Evolutionary conservation across 371 early-diverging fungal genomes (phyloP).

Genomic region (Apophysomyces ossiformis): DNA sequence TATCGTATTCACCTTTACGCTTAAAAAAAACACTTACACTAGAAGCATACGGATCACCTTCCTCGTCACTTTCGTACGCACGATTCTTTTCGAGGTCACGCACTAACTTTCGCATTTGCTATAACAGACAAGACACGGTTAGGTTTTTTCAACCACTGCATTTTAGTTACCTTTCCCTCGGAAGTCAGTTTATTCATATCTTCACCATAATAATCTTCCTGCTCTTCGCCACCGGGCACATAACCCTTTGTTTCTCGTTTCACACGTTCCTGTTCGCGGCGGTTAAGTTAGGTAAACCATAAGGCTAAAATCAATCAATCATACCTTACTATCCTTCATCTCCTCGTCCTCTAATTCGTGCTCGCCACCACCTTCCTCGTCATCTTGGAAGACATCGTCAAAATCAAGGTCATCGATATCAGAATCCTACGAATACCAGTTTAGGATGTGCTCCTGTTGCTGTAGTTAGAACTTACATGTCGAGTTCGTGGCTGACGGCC

Average conservation of each 20-base stretch:
- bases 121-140: conserved; percentile 16
- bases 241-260: conserved; percentile 47
- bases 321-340: conserved; percentile 56
- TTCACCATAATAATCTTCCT: conserved; percentile 27
- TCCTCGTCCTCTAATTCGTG: conserved; percentile 70
- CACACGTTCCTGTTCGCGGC: conserved; percentile 31
- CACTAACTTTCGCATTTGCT: conserved; percentile 76
- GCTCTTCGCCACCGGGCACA: conserved; percentile 32
- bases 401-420: conserved; percentile 62
- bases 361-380: conserved; percentile 82
- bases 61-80: conserved; percentile 77
- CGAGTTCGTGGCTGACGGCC: conserved; percentile 24
- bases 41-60: conserved; percentile 72
- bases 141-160: neutral
- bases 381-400: conserved; percentile 63
- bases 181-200: conserved; percentile 30
- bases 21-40: conserved; percentile 50
- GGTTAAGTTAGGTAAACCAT: conserved; percentile 17
- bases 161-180: conserved; percentile 48
- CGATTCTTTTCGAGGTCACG: conserved; percentile 73
- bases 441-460: conserved; percentile 1
- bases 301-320: neutral
- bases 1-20: conserved; percentile 14
- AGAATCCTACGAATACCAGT: conserved; percentile 24
- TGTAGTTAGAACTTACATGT: neutral